phyloP scores from a whole-genome alignment of 768 basidiomycete genomes.

The Termitomyces sp. region DNA sequence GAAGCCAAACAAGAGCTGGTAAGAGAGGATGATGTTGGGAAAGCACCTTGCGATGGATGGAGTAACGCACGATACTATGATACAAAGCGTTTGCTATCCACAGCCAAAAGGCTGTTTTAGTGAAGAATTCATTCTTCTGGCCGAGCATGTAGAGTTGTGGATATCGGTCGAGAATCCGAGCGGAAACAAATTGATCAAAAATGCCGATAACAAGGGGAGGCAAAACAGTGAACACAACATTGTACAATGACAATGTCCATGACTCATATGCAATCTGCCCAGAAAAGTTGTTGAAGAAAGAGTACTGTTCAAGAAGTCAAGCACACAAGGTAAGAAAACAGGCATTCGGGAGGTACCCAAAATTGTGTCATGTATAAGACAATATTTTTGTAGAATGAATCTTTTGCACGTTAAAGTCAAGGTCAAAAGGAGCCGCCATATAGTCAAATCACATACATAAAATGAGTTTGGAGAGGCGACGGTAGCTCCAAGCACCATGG shows the following conservation, averaged over 20 bases:
- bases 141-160: constrained; percentile 95
- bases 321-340: neutral
- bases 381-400: constrained; percentile 99
- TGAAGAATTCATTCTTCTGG: constrained; percentile 92
- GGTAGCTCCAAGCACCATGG: constrained; percentile 98
- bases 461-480: constrained; percentile 89
- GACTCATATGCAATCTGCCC: constrained; percentile 98
- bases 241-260: constrained; percentile 97
- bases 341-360: constrained; percentile 54
- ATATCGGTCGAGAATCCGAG: constrained; percentile 92
- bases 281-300: constrained; percentile 99
- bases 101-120: constrained; percentile 85
- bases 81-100: constrained; percentile 89
- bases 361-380: constrained; percentile 98
- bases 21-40: constrained; percentile 1
- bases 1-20: constrained; percentile 79
- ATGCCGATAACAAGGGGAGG: constrained; percentile 97
- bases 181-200: constrained; percentile 98
- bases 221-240: constrained; percentile 92
- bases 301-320: constrained; percentile 56
- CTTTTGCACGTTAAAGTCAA: constrained; percentile 36
- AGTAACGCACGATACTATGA: constrained; percentile 69
- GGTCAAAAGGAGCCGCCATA: constrained; percentile 2
- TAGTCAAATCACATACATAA: constrained; percentile 60
- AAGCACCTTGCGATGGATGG: neutral